Percentiles rank a stretch among this genome's conserved stretches.
These are phyloP conservation scores for Magnusiomyces fungicola DNA, from an alignment of 1,139 yeast genomes.

Conservation along the genomic window DNA sequence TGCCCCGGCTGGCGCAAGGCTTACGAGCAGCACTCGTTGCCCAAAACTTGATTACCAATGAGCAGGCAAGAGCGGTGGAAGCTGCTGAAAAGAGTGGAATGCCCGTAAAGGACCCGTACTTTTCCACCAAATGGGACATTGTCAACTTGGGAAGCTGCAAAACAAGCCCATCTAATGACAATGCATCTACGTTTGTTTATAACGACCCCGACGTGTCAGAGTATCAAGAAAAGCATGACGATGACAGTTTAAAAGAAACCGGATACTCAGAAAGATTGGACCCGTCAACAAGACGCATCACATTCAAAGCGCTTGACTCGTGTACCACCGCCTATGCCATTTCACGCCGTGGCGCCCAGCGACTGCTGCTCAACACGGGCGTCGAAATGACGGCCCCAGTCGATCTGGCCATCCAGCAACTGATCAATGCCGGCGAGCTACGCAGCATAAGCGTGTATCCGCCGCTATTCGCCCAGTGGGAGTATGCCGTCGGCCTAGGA, in stretches of 20 bases:
- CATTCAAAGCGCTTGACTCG: neutral
- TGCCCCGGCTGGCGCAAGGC: neutral
- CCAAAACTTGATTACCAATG: neutral
- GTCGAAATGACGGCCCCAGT: slow-evolving; percentile 3
- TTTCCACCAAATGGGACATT: slow-evolving; percentile 10
- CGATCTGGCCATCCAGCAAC: slow-evolving; percentile 2
- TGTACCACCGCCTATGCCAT: slow-evolving; percentile 8
- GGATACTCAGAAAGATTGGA: too few species aligned
- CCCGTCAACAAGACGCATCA: neutral
- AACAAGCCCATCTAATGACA: neutral
- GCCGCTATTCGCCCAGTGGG: slow-evolving; percentile 3
- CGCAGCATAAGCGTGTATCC: neutral
- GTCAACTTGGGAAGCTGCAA: slow-evolving; percentile 10
- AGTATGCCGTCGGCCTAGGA: too few species aligned
- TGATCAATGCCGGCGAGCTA: neutral
- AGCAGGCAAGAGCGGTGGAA: neutral
- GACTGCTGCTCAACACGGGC: slow-evolving; percentile 2
- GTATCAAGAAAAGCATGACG: neutral
- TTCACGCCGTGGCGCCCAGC: slow-evolving; percentile 5
- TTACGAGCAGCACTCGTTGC: neutral
- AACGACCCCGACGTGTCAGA: neutral
- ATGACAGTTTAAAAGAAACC: too few species aligned
- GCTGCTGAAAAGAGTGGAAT: neutral
- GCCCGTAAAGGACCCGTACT: slow-evolving; percentile 10
- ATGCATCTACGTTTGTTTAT: neutral